These are phyloP conservation scores for Beta corolliflora DNA, from an alignment of 179 eudicot genomes.

Conservation along the genomic window DNA sequence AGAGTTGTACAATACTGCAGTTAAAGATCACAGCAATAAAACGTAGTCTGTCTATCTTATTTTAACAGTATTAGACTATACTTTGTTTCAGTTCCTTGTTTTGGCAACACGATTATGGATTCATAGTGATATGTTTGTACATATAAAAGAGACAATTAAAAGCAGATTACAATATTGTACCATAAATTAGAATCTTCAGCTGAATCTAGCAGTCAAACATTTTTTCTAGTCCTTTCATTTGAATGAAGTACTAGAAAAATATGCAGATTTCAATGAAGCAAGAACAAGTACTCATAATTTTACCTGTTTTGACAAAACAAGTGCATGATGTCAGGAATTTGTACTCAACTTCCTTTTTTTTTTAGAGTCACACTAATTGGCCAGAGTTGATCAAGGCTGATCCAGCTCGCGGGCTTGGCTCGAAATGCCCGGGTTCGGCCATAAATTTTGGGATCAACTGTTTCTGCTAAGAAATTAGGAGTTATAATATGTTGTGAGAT, in stretches of 20 bases:
- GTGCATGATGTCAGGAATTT: neutral
- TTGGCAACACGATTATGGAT: neutral
- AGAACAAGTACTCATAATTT: neutral
- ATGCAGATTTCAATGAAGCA: neutral
- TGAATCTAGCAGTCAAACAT: neutral
- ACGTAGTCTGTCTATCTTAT: conserved; percentile 8
- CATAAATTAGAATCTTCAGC: neutral
- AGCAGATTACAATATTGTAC: neutral
- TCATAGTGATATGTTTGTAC: no score
- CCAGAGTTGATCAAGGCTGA: no score
- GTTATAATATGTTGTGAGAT: no score
- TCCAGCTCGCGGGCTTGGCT: no score
- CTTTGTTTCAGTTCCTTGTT: neutral
- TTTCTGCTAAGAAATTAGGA: no score
- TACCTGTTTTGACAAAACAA: neutral
- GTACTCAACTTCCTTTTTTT: neutral
- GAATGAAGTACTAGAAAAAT: no score
- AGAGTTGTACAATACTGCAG: conserved; percentile 19
- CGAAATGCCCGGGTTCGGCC: no score
- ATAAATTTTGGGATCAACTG: no score
- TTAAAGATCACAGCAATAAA: conserved; percentile 16
- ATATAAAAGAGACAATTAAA: neutral
- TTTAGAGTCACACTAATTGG: no score
- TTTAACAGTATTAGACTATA: conserved; percentile 11
- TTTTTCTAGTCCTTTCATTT: neutral